A percentile compares a stretch with the other conserved stretches of the same genome.
Conservation (phyloP, 140 eudicot genomes). For the Senecio squalidus region DNA sequence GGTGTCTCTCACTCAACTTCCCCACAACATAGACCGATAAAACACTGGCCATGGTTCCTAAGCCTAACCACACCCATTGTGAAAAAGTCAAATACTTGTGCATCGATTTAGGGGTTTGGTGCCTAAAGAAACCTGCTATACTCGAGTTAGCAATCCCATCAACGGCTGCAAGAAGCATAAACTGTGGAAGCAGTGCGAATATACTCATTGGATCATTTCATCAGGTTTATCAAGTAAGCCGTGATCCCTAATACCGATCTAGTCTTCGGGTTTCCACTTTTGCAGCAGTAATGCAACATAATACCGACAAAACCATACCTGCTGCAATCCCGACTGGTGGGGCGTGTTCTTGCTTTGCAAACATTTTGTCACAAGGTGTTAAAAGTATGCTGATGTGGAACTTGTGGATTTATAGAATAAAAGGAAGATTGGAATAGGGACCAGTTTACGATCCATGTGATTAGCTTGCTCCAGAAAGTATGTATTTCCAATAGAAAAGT, state of each 20-base stretch:
- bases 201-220: constrained; percentile 43
- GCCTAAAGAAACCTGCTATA: constrained; percentile 19
- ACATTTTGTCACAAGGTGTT: neutral
- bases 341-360: constrained; percentile 8
- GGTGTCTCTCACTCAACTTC: constrained; percentile 41
- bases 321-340: constrained; percentile 41
- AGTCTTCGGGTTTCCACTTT: constrained; percentile 51
- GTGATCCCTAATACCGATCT: constrained; percentile 27
- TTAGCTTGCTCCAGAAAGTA: constrained; percentile 69
- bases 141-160: constrained; percentile 30
- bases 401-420: constrained; percentile 23
- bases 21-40: constrained; percentile 40
- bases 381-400: constrained; percentile 6
- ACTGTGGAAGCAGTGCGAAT: constrained; percentile 59
- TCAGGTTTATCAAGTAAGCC: constrained; percentile 51
- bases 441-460: constrained; percentile 42
- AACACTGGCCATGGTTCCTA: constrained; percentile 45
- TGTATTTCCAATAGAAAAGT: constrained; percentile 48
- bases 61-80: constrained; percentile 29
- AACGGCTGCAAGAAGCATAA: constrained; percentile 42
- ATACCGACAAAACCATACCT: constrained; percentile 38
- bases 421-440: constrained; percentile 34
- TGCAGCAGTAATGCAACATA: constrained; percentile 59
- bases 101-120: constrained; percentile 32
- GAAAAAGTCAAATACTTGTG: constrained; percentile 22